A percentile compares a stretch with the other conserved stretches of the same genome.
Conservation (phyloP, 495 filamentous ascomycete species). For the Daldinia grandis region DNA sequence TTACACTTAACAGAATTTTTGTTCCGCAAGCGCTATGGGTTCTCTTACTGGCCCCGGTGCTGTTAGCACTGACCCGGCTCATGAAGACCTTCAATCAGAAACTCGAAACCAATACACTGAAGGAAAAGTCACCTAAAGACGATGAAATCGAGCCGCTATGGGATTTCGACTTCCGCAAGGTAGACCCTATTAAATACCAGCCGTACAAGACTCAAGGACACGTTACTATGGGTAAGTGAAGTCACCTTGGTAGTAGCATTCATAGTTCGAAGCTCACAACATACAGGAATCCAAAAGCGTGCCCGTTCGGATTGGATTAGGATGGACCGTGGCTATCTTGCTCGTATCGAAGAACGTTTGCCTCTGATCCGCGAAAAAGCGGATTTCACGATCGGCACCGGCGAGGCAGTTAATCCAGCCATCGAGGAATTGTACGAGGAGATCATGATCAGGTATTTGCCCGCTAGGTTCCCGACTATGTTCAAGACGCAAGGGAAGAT, state of each 20-base stretch:
- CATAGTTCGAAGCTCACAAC: neutral
- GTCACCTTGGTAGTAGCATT: neutral
- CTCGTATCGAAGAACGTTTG: conserved; percentile 24
- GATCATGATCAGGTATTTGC: conserved; percentile 35
- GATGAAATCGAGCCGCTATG: conserved; percentile 17
- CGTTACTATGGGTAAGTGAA: conserved; percentile 32
- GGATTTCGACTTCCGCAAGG: conserved; percentile 36
- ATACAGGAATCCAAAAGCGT: conserved; percentile 29
- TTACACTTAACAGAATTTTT: conserved; percentile 7
- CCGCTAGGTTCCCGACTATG: conserved; percentile 35
- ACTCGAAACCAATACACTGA: neutral
- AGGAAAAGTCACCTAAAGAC: neutral
- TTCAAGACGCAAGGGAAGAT: conserved; percentile 16
- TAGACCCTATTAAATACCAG: conserved; percentile 26
- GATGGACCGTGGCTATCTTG: conserved; percentile 28
- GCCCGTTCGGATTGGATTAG: conserved; percentile 33
- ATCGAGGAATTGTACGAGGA: conserved; percentile 36
- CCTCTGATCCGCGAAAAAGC: conserved; percentile 23
- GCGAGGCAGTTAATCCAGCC: conserved; percentile 31
- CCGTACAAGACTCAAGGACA: conserved; percentile 33
- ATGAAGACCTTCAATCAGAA: neutral
- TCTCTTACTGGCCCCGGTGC: conserved; percentile 11
- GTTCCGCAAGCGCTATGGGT: conserved; percentile 1
- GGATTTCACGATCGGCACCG: conserved; percentile 30
- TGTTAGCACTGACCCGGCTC: conserved; percentile 8